These are phyloP conservation scores for Cladophialophora yegresii DNA, from an alignment of 2,329 filamentous ascomycete species.

Conservation along the genomic window DNA sequence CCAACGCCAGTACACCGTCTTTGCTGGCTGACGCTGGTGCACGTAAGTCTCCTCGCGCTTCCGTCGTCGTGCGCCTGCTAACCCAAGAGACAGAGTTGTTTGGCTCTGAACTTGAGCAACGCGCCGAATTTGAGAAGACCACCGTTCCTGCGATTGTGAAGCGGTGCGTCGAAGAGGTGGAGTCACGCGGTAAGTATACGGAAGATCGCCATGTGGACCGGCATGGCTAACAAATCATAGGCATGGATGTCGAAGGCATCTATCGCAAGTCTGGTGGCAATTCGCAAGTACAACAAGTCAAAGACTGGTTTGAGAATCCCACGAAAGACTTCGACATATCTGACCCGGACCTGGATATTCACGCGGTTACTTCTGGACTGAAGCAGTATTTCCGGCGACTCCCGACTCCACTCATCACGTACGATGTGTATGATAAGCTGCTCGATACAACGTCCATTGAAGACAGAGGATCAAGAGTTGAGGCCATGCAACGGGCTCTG, in stretches of 20 bases:
- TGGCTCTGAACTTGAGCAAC: conserved; percentile 81
- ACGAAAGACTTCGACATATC: conserved; percentile 83
- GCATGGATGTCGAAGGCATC: conserved; percentile 94
- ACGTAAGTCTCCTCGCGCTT: conserved; percentile 41
- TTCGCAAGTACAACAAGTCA: conserved; percentile 84
- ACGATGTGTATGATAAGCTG: conserved; percentile 85
- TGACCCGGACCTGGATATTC: conserved; percentile 90
- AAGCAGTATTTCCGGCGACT: conserved; percentile 98
- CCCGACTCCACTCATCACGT: conserved; percentile 85
- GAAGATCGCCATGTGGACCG: neutral
- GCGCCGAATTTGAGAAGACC: conserved; percentile 83
- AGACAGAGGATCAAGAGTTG: conserved; percentile 63
- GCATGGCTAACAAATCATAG: conserved; percentile 40
- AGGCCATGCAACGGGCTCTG: conserved; percentile 71
- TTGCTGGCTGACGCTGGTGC: conserved; percentile 44
- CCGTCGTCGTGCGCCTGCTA: conserved; percentile 11
- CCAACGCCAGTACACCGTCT: conserved; percentile 49
- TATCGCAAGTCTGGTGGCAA: conserved; percentile 96
- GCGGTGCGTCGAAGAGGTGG: conserved; percentile 94
- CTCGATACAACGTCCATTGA: conserved; percentile 66
- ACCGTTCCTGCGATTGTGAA: conserved; percentile 89
- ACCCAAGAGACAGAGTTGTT: conserved; percentile 62
- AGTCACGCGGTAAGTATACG: conserved; percentile 67
- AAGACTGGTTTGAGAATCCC: conserved; percentile 83
- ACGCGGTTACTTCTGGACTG: conserved; percentile 88